Base-by-base conservation (phyloP, 2,329 filamentous ascomycete species). In the Emmonsia crescens region DNA sequence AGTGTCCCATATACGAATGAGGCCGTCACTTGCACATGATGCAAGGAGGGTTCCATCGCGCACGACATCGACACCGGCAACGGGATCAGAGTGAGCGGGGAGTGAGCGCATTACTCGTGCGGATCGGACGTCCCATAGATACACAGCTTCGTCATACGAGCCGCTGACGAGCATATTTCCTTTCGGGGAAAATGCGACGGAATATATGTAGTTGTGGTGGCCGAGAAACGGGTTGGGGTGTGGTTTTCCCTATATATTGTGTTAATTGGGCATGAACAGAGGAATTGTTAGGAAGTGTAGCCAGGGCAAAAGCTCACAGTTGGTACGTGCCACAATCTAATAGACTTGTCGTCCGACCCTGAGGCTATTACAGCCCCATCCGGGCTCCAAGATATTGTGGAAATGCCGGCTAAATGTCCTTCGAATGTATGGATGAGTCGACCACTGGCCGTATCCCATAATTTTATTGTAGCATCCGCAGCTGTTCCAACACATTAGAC, bases 131-230 rank as follows among this genome's bases (percentile, higher is more conserved):
- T 99, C 94, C 94, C 94, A 99, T 5, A 99, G 77, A 66, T 96
- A 96, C 0, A 99, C 91, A 4, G 94, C 94, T 78, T 99, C 94
- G 68, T 99, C 94, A 75, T 96, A 97, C 66, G 89, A 95, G 14
- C 94, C 94, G 66, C 89, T 95, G 19, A 92, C 94, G 40, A 99
- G 83, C 72, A 97, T 96, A 71, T 99, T 99, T 29, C 94, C 94
- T 74, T 96, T 97, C 1, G 94, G 94, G n/a, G 90, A 93, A 74
- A 97, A 97, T 5, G 92, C 91, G 40, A 99, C 80, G 58, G 88
- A 91, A 76, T 96, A 96, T 38, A 99, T 87, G 75, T 97, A 97
- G 75, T 95, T 97, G 74, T 96, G 91, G 70, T 99, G 94, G 2
- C 94, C 93, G 29, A 89, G 81, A 66, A 97, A 79, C 1, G 83